Base-by-base conservation (phyloP, 768 basidiomycete species). In the Megacollybia marginata region DNA sequence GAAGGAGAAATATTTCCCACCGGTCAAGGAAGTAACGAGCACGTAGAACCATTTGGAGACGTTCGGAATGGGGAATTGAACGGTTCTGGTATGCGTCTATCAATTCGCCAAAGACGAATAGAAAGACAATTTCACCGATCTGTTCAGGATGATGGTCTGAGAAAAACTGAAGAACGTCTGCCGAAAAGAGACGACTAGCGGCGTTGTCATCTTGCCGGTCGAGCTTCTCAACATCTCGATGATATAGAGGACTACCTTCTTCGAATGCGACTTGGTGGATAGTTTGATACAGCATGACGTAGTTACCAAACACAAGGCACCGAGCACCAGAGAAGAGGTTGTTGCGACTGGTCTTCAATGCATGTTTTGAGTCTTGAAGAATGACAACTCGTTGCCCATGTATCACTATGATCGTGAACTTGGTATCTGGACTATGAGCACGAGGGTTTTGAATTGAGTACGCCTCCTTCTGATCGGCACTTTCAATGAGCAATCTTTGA, bases 81-180 rank as follows among this genome's bases (percentile, higher is more conserved):
- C 65, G 59, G 47, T 62, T 71, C 45, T 72, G 71, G 44, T 65
- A 70, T 1, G 69, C 67, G 52, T 73, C 69, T 11, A 67, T 46
- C 0, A 71, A 52, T 42, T 73, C 67, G 0, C 68, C 69, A 33
- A 68, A 62, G 13, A 74, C 52, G 48, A 75, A 76, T 1, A 74
- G 62, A 49, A 67, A 76, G 1, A 68, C 55, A n/a, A 62, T 58
- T 0, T 55, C 16, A 2, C 65, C 69, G 1, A 54, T n/a, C 0
- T 57, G 42, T 2, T 68, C 60, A 0, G 67, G 62, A 48, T 63
- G 54, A 15, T 62, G 44, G 0, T 62, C 44, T 2, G 51, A 43
- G 8, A 65, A n/a, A n/a, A n/a, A n/a, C n/a, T n/a, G n/a, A 28
- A 28, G 23, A 0, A 59, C n/a, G n/a, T n/a, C n/a, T n/a, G n/a